Evolutionary conservation across 148 eudicot species (phyloP).

Genomic region (Silene uniflora): DNA sequence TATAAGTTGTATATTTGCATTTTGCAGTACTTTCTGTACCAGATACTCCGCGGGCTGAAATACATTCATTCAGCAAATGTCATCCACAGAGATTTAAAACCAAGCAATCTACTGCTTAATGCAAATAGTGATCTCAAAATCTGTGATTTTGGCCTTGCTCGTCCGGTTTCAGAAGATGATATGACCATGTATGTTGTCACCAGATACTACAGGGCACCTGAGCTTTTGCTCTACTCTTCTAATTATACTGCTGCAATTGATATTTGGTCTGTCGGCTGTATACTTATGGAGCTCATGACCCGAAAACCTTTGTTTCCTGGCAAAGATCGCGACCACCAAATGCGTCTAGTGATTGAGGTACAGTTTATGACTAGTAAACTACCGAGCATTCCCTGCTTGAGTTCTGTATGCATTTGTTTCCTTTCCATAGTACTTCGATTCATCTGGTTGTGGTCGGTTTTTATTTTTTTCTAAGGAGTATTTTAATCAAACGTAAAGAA

Average conservation of each 20-base stretch:
- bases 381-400: too few species aligned
- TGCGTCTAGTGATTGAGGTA: conserved; percentile 83
- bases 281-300: conserved; percentile 87
- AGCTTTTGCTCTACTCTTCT: conserved; percentile 72
- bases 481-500: too few species aligned
- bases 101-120: conserved; percentile 70
- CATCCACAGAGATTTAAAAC: conserved; percentile 81
- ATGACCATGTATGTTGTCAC: conserved; percentile 89
- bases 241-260: conserved; percentile 89
- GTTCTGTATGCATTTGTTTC: too few species aligned
- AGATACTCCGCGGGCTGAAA: conserved; percentile 79
- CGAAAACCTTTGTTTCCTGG: conserved; percentile 75
- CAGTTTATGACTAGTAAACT: background rate
- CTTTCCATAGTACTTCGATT: too few species aligned
- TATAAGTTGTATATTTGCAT: conserved; percentile 38
- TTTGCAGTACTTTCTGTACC: conserved; percentile 86
- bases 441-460: too few species aligned
- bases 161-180: conserved; percentile 61
- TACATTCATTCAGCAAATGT: conserved; percentile 83
- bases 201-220: conserved; percentile 89
- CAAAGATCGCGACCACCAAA: conserved; percentile 72
- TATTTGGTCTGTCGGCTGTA: conserved; percentile 94
- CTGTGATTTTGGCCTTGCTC: conserved; percentile 82
- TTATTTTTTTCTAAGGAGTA: too few species aligned
- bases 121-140: conserved; percentile 82